Evolutionary conservation across 202 grass and related monocot genomes (phyloP), one percentile per base, ranked within the genome.

Genomic region (Schoenoplectus tabernaemontani): DNA sequence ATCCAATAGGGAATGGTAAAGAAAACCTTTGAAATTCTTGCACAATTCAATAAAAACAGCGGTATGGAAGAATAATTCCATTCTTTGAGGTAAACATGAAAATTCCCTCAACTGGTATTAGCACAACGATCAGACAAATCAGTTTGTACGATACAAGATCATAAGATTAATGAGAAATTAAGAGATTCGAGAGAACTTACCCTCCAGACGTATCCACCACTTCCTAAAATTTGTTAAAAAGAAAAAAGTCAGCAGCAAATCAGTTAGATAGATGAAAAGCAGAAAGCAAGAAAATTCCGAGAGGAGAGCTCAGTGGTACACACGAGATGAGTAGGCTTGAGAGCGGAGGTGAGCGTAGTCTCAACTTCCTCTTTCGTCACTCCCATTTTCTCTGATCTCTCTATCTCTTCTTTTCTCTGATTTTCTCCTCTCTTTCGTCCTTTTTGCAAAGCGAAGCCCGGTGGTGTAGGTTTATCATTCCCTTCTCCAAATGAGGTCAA

Each of bases 151-250:
- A 7, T 15, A 47, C 58, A 3, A 17, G 12, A 82, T 12, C 17
- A 83, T 28, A 28, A 16, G 38, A 69, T 48, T 0, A 79, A 68
- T 32, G 16, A 64, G 41, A 2, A 11, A 4, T 28, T 41, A 24
- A 30, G 10, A 8, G 42, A 62, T 0, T 2, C 42, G 3, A 13
- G 7, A 28, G 4, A 15, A 59, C 22, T 74, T 86, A 99, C 96
- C 96, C 96, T 90, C 96, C 91, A 57, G 96, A 99, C 3, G 90
- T 99, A 63, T 99, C 96, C 39, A 89, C 81, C 63, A 99, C 96
- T 63, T 82, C 90, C 92, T 99, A 86, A 57, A 78, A 85, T 76
- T 39, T n/a, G 57, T 3, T 22, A 28, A 64, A 57, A 64, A 4
- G 7, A 33, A 59, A 63, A 9, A 20, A 57, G 36, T 11, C 19